phyloP scores from a whole-genome alignment of 495 filamentous ascomycete genomes.

The Chaetomium fimeti region DNA sequence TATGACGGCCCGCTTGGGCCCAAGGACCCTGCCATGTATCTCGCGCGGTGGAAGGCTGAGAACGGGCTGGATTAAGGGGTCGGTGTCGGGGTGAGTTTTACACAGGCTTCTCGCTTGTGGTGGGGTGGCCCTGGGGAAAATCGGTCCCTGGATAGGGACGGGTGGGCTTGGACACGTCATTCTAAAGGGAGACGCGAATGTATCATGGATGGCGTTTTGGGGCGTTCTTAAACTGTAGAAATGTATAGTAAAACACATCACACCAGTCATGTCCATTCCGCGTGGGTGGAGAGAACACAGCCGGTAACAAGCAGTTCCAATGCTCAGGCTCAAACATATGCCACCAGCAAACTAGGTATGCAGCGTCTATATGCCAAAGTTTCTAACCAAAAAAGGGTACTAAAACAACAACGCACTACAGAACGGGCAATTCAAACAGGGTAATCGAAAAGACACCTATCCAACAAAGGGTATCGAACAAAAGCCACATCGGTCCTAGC shows the following conservation, averaged over 20 bases:
- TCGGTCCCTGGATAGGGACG: neutral
- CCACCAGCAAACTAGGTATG: neutral
- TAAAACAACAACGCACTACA: neutral
- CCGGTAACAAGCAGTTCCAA: no score
- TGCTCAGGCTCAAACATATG: neutral
- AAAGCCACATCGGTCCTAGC: neutral
- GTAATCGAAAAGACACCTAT: neutral
- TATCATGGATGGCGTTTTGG: conserved; percentile 15
- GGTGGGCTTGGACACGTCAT: no score
- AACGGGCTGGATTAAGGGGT: conserved; percentile 59
- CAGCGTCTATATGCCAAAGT: neutral
- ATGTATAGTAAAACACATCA: neutral
- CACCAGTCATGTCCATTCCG: neutral
- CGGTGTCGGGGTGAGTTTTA: neutral
- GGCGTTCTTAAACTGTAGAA: conserved; percentile 15
- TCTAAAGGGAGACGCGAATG: neutral
- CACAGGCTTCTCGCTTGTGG: neutral
- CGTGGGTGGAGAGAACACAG: neutral
- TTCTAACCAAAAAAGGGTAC: neutral
- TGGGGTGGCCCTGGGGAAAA: neutral
- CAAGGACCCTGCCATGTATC: conserved; percentile 58
- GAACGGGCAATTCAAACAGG: no score
- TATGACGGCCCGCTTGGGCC: conserved; percentile 51
- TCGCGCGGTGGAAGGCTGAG: conserved; percentile 66
- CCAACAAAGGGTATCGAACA: conserved; percentile 23